Evolutionary conservation across 1,284 basidiomycete genomes (phyloP), one percentile per base, ranked within the genome.

Genomic region (Tilletia caries): DNA sequence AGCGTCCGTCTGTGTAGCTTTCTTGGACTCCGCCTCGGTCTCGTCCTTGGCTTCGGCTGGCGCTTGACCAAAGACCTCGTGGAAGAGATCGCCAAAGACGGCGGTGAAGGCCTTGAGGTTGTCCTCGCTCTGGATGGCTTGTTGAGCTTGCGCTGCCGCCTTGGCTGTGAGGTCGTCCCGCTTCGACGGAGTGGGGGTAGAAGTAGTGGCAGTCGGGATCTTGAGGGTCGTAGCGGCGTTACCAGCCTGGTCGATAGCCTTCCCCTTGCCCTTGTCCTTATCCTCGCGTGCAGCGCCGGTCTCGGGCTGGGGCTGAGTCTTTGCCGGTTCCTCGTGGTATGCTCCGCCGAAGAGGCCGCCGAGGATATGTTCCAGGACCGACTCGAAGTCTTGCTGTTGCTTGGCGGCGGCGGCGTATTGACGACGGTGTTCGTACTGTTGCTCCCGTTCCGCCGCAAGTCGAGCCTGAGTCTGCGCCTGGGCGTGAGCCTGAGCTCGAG

Each of bases 61-160:
- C 2, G 15, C 15, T 62, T 20, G 13, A 33, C 58, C 58, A 34
- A 62, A 62, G 58, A 62, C 58, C 15, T 62, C 29, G 3, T 62
- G 58, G 58, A 62, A 62, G 29, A 62, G 58, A 8, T 62, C 58
- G 10, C 58, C 58, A n/a, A 62, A 62, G 3, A 29, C 58, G 4
- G 32, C 15, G 32, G 58, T 34, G 58, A 62, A 62, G 29, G 58
- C 32, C 20, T 62, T 33, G 27, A 62, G 27, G 58, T 33, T 20
- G 32, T 33, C 32, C 10, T 37, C 32, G 58, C 33, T 34, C 20
- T 20, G 33, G 58, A 62, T 27, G 8, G 58, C 58, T 20, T 62
- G 15, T 34, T 62, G 58, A 23, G 58, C 58, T 62, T 62, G 29
- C 6, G 27, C 58, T 27, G 32, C 32, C 18, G 58, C n/a, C 58